Percentiles rank a stretch among this genome's conserved stretches.
Conservation (phyloP, 2,329 filamentous ascomycete species). For the Knufia petricola region DNA sequence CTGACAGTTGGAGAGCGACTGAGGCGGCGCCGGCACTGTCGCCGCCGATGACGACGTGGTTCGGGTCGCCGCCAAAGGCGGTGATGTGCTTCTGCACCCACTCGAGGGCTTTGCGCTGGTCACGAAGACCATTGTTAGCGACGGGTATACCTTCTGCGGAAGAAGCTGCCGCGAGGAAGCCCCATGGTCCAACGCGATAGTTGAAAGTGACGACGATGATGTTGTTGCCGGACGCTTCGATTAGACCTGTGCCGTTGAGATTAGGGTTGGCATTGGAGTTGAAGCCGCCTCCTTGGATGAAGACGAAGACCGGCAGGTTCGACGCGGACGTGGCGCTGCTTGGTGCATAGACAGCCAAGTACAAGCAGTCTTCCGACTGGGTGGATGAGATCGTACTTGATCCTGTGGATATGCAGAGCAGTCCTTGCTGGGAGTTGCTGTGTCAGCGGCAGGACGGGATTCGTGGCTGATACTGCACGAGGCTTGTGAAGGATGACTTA, state of each 20-base stretch:
- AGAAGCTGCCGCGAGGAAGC: conserved; percentile 54
- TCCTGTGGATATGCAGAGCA: conserved; percentile 57
- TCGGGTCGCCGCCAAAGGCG: conserved; percentile 59
- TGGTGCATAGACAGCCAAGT: conserved; percentile 34
- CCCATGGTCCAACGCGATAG: conserved; percentile 65
- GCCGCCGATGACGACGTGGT: conserved; percentile 59
- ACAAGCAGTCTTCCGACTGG: conserved; percentile 33
- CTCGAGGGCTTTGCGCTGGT: conserved; percentile 58
- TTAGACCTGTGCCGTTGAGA: conserved; percentile 53
- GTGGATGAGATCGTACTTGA: conserved; percentile 50
- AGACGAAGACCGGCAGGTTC: conserved; percentile 55
- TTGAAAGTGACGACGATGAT: conserved; percentile 66
- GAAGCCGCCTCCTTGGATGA: conserved; percentile 54
- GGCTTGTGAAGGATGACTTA: conserved; percentile 25
- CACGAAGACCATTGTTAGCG: conserved; percentile 60
- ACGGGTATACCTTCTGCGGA: conserved; percentile 5
- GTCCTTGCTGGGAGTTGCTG: conserved; percentile 26
- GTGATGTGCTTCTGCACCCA: conserved; percentile 61
- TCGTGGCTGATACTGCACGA: no score
- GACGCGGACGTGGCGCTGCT: conserved; percentile 28
- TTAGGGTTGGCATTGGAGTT: conserved; percentile 50
- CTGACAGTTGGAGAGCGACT: conserved; percentile 54
- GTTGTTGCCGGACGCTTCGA: conserved; percentile 47
- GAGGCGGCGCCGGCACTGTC: conserved; percentile 57
- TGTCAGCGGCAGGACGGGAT: neutral